phyloP scores from a whole-genome alignment of 176 grass and related monocot species.

The Oryza coarctata region DNA sequence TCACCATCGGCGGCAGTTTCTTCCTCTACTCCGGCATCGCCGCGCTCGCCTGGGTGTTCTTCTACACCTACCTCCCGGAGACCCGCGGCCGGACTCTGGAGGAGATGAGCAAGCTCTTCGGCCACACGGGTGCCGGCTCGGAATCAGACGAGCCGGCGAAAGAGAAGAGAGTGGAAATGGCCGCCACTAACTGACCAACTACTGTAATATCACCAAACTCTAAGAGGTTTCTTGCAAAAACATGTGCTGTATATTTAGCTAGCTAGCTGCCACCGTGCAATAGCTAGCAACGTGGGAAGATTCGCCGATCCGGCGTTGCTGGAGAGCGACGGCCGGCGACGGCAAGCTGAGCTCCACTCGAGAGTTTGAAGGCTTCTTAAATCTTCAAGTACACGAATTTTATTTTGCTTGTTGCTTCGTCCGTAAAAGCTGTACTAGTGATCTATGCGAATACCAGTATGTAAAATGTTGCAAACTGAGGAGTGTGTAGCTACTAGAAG shows the following conservation, averaged over 20 bases:
- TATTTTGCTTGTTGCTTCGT: constrained; percentile 15
- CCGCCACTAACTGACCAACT: constrained; percentile 20
- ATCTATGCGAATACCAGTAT: not conserved
- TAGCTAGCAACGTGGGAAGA: constrained; percentile 46
- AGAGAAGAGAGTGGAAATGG: constrained; percentile 54
- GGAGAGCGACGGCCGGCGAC: constrained; percentile 34
- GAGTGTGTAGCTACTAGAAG: not conserved
- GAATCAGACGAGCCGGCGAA: constrained; percentile 14
- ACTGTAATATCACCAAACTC: constrained; percentile 18
- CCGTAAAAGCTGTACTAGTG: constrained; percentile 13
- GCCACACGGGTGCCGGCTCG: not conserved
- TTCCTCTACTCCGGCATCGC: constrained; percentile 71
- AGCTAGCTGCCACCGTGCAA: constrained; percentile 41
- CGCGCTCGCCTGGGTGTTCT: constrained; percentile 52
- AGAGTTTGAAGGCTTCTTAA: constrained; percentile 30
- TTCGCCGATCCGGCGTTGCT: constrained; percentile 39
- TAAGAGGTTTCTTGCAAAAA: not conserved
- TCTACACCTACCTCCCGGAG: constrained; percentile 69
- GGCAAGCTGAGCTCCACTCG: constrained; percentile 26
- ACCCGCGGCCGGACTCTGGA: constrained; percentile 71
- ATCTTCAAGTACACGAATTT: not conserved
- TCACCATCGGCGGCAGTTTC: constrained; percentile 84
- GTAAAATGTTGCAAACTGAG: not conserved
- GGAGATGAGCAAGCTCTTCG: constrained; percentile 63
- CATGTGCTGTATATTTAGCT: constrained; percentile 7